Conservation (phyloP, 2,329 filamentous ascomycete species). For the Curvularia sp. region DNA sequence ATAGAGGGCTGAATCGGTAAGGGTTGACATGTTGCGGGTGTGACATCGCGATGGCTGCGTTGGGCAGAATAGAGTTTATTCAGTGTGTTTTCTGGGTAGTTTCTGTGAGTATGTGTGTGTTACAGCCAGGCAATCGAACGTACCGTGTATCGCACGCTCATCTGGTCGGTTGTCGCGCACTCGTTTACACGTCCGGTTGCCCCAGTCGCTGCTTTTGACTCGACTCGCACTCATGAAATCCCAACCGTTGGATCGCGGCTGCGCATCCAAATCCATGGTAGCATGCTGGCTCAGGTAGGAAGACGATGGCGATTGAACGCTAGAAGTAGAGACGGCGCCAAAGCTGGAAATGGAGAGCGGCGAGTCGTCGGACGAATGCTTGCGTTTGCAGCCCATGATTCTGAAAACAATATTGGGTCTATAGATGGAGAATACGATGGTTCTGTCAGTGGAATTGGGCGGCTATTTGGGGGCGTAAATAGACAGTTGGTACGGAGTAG, state of each 20-base stretch:
- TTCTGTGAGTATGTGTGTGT: background rate
- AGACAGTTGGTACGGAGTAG: background rate
- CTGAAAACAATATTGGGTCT: background rate
- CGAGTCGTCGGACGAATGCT: slow-evolving; percentile 59
- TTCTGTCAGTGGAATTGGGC: background rate
- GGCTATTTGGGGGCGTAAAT: background rate
- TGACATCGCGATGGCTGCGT: slow-evolving; percentile 38
- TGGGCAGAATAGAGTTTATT: slow-evolving; percentile 56
- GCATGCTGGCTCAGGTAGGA: slow-evolving; percentile 27
- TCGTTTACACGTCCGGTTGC: slow-evolving; percentile 65
- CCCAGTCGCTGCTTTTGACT: slow-evolving; percentile 52
- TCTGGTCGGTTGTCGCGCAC: slow-evolving; percentile 65
- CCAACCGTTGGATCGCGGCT: slow-evolving; percentile 28
- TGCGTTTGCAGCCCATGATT: slow-evolving; percentile 65
- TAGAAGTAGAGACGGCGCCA: slow-evolving; percentile 40
- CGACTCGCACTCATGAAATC: slow-evolving; percentile 37
- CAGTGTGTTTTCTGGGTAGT: slow-evolving; percentile 53
- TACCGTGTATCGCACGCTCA: slow-evolving; percentile 63
- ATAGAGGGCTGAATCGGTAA: slow-evolving; percentile 20
- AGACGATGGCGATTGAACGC: slow-evolving; percentile 39
- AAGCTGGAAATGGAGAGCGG: slow-evolving; percentile 53
- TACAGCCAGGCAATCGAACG: background rate
- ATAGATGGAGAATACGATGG: background rate
- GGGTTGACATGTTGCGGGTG: slow-evolving; percentile 38
- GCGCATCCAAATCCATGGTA: slow-evolving; percentile 38